These are phyloP conservation scores for Apiospora aurea DNA, from an alignment of 2,329 filamentous ascomycete genomes.

Conservation along the genomic window DNA sequence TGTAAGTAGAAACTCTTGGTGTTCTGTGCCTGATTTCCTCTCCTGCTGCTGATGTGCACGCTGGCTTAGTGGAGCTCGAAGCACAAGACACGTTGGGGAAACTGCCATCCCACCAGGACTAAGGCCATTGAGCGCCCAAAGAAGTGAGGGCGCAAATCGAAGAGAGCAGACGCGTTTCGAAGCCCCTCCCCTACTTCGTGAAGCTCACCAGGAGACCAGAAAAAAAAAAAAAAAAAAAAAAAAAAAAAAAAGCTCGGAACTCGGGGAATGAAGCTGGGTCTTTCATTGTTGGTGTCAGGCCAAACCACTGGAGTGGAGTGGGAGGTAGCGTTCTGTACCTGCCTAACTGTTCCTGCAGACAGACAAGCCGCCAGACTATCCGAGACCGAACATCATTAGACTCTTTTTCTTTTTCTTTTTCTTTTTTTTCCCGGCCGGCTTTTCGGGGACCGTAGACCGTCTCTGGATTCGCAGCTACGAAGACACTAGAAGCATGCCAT, in stretches of 20 bases:
- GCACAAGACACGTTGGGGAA: not conserved
- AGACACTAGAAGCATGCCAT: conserved; percentile 8
- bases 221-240: no score
- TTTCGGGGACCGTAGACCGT: conserved; percentile 7
- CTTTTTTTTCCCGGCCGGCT: conserved; percentile 12
- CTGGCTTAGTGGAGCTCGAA: not conserved
- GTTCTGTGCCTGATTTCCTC: not conserved
- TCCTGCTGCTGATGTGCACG: not conserved
- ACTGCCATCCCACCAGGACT: no score
- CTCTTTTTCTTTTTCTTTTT: not conserved
- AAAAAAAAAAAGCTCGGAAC: not conserved
- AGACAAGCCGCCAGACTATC: not conserved
- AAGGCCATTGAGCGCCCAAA: not conserved
- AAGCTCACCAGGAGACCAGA: not conserved
- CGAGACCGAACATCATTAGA: conserved; percentile 3
- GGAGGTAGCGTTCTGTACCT: not conserved
- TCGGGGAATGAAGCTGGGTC: not conserved
- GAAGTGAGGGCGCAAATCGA: not conserved
- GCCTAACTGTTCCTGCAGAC: conserved; percentile 9
- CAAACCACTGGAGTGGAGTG: not conserved
- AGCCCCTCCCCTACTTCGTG: not conserved
- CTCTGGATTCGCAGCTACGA: not conserved
- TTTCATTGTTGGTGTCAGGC: not conserved
- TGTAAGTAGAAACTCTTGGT: not conserved
- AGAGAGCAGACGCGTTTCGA: not conserved